Evolutionary conservation across 257 asterid genomes (phyloP), one percentile per base, ranked within the genome.

Genomic region (Ilex asprella): DNA sequence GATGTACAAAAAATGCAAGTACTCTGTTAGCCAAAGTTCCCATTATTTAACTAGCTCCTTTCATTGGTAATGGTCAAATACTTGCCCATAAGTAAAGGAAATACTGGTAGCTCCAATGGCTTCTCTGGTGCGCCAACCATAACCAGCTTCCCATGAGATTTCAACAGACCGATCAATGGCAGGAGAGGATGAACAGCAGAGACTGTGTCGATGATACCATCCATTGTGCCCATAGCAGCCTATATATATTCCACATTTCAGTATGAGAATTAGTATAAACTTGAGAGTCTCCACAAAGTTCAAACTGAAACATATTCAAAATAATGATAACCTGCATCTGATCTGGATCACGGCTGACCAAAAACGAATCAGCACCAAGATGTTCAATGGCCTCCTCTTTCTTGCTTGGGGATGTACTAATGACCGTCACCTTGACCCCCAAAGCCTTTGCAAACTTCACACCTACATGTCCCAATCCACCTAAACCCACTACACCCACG

Each of bases 201-300:
- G 39, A 82, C 82, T 0, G 86, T 85, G 50, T 82, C 83, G 10
- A 84, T 70, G 56, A 84, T 76, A 16, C 84, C 84, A 44, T 84
- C 82, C 68, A 81, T 43, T 16, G 78, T 79, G 46, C 79, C 75
- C n/a, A 53, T 55, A 39, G 81, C 87, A 61, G 81, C 81, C 91
- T 84, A 67, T 14, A n/a, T 7, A 16, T 7, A 11, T 16, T 9
- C 27, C 27, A 41, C 9, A 39, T 30, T 12, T 10, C 2, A 63
- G 4, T 12, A 14, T 14, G 13, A 30, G 41, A 35, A 35, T 35
- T 35, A 35, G 41, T 35, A 35, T 8, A 35, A 35, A 35, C 41
- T 3, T 35, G 41, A 35, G 41, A 35, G 41, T 35, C 41, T 35
- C 8, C 41, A 35, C 41, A 35, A 35, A 35, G 41, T 8, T 35